Percentiles rank a stretch among this genome's conserved stretches.
phyloP scores from a whole-genome alignment of 345 rosid genomes.

The Microcos paniculata region DNA sequence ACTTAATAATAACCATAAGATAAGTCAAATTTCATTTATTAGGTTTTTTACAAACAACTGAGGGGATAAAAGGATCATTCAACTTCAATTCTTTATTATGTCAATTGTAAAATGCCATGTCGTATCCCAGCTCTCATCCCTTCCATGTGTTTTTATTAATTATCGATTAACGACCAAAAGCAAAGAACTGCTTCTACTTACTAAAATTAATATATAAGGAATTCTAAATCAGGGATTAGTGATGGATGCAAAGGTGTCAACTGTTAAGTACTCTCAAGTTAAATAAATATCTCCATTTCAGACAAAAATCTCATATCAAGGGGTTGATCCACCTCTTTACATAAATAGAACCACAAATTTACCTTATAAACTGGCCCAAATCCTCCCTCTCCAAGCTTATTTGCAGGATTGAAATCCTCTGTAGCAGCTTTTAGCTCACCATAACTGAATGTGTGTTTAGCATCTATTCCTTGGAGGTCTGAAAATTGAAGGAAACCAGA shows the following conservation, averaged over 20 bases:
- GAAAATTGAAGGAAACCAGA: slow-evolving; percentile 19
- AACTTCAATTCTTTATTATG: background rate
- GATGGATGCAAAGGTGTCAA: background rate
- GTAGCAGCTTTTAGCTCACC: slow-evolving; percentile 62
- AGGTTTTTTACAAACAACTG: background rate
- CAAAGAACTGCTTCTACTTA: background rate
- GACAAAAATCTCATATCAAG: background rate
- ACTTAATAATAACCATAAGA: background rate
- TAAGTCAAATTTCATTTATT: background rate
- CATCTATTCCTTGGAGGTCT: slow-evolving; percentile 53
- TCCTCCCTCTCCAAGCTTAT: slow-evolving; percentile 89
- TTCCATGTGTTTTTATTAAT: background rate
- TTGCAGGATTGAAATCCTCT: slow-evolving; percentile 52
- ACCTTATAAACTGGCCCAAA: slow-evolving; percentile 81
- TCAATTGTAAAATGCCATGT: background rate
- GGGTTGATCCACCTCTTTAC: background rate
- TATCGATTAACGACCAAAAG: background rate
- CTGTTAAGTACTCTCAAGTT: background rate
- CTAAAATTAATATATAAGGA: background rate
- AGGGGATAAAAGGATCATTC: background rate
- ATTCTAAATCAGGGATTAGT: slow-evolving; percentile 2
- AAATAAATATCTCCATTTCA: background rate
- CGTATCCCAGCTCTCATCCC: background rate
- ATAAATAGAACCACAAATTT: background rate
- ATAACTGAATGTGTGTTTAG: slow-evolving; percentile 59